phyloP scores from a whole-genome alignment of 2,329 filamentous ascomycete genomes.

The Diplocarpon mali region DNA sequence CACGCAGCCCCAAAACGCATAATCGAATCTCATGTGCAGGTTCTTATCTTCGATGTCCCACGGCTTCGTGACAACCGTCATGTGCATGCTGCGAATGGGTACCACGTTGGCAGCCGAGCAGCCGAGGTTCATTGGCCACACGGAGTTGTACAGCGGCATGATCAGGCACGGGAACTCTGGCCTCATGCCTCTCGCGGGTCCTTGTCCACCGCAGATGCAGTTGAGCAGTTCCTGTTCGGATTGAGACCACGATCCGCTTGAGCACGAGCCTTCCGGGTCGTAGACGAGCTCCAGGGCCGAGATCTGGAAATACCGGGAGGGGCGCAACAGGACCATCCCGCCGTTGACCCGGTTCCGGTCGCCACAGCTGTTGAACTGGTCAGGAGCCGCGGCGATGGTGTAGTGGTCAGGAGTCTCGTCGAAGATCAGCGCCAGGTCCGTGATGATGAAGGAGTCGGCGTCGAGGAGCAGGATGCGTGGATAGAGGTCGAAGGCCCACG shows the following conservation, averaged over 20 bases:
- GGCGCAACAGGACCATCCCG: conserved; percentile 5
- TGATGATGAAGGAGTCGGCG: conserved; percentile 7
- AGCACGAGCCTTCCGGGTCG: conserved; percentile 4
- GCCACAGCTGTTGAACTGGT: conserved; percentile 5
- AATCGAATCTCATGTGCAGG: conserved; percentile 3
- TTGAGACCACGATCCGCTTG: conserved; percentile 3
- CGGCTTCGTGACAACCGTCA: conserved; percentile 7
- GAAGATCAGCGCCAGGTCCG: conserved; percentile 5
- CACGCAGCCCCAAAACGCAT: conserved; percentile 7
- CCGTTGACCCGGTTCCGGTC: conserved; percentile 6
- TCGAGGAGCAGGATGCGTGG: conserved; percentile 8
- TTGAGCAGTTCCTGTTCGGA: conserved; percentile 9
- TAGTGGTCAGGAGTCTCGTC: neutral
- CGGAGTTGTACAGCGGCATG: conserved; percentile 6
- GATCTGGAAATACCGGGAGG: conserved; percentile 7
- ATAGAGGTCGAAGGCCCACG: conserved; percentile 8
- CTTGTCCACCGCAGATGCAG: conserved; percentile 4
- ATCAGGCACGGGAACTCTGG: conserved; percentile 5
- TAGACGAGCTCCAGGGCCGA: conserved; percentile 6
- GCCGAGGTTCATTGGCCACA: conserved; percentile 6
- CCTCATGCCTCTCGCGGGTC: neutral
- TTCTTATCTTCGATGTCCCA: conserved; percentile 4
- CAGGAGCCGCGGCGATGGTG: conserved; percentile 1
- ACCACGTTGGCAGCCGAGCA: conserved; percentile 5
- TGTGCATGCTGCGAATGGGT: conserved; percentile 8